Conservation (phyloP, 2,329 filamentous ascomycete genomes). For the Passalora sequoiae region DNA sequence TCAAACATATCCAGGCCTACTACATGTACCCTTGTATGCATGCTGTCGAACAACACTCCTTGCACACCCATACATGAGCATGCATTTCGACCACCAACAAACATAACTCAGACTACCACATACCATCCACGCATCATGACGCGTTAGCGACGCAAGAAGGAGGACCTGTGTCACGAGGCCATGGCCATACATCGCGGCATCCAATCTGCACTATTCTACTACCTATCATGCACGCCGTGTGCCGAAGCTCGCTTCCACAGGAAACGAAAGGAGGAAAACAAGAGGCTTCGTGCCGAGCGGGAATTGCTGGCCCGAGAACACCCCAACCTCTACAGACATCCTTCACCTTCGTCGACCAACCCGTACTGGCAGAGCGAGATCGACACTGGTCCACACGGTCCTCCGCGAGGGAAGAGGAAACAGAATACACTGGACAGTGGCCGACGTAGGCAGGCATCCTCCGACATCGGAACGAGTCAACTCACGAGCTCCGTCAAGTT, state of each 20-base stretch:
- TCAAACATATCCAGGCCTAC: too few relatives aligned
- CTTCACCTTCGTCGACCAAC: slow-evolving; percentile 80
- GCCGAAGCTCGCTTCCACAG: slow-evolving; percentile 63
- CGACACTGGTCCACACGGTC: slow-evolving; percentile 61
- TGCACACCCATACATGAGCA: slow-evolving; percentile 10
- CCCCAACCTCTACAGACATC: slow-evolving; percentile 65
- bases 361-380: slow-evolving; percentile 88
- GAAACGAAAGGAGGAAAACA: slow-evolving; percentile 65
- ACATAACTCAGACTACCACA: not conserved
- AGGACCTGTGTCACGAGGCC: slow-evolving; percentile 7
- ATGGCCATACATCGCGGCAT: slow-evolving; percentile 45
- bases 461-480: slow-evolving; percentile 39
- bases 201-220: slow-evolving; percentile 73
- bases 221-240: slow-evolving; percentile 74
- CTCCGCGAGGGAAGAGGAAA: slow-evolving; percentile 43
- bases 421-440: slow-evolving; percentile 32
- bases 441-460: slow-evolving; percentile 19
- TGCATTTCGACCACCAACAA: slow-evolving; percentile 22
- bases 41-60: slow-evolving; percentile 1
- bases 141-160: slow-evolving; percentile 5
- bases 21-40: too few relatives aligned
- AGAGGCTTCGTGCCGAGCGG: slow-evolving; percentile 62
- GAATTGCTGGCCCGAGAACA: slow-evolving; percentile 61
- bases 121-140: slow-evolving; percentile 4
- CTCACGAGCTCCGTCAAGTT: slow-evolving; percentile 24